These are phyloP conservation scores for Dactylonectria estremocensis DNA, from an alignment of 2,329 filamentous ascomycete species.

Conservation along the genomic window DNA sequence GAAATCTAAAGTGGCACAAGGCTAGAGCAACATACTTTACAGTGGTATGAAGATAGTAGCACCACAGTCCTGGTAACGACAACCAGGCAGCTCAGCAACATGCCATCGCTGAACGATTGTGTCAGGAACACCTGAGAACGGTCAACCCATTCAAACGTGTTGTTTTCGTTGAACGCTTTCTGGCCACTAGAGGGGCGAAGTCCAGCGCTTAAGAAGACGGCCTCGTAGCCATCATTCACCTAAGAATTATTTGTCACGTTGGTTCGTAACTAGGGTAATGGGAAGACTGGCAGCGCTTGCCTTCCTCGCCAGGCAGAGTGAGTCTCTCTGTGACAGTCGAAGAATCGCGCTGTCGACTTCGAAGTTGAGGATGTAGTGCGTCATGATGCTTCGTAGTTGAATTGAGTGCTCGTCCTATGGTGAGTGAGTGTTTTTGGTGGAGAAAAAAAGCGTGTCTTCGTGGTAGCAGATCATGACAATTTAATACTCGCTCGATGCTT, in stretches of 20 bases:
- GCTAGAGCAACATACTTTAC: neutral
- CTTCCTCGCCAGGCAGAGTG: neutral
- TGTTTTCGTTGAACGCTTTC: neutral
- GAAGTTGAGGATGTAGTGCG: neutral
- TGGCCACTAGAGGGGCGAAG: neutral
- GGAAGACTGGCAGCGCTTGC: neutral
- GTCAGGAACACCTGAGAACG: neutral
- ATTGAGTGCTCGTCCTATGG: no score
- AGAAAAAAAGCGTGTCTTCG: neutral
- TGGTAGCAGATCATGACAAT: no score
- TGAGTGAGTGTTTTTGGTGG: slow-evolving; percentile 26
- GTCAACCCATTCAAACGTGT: neutral
- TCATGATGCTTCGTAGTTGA: slow-evolving; percentile 18
- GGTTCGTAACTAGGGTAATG: neutral
- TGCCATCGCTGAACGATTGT: neutral
- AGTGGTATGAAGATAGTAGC: neutral
- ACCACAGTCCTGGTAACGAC: neutral
- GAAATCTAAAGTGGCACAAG: neutral
- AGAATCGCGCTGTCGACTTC: neutral
- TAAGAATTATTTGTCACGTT: neutral
- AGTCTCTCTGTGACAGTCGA: neutral
- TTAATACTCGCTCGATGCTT: no score
- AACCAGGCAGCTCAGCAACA: neutral
- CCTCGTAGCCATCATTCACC: neutral
- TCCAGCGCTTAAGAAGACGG: neutral